Base-by-base conservation (phyloP, 345 rosid genomes). In the Chamaenerion angustifolium region DNA sequence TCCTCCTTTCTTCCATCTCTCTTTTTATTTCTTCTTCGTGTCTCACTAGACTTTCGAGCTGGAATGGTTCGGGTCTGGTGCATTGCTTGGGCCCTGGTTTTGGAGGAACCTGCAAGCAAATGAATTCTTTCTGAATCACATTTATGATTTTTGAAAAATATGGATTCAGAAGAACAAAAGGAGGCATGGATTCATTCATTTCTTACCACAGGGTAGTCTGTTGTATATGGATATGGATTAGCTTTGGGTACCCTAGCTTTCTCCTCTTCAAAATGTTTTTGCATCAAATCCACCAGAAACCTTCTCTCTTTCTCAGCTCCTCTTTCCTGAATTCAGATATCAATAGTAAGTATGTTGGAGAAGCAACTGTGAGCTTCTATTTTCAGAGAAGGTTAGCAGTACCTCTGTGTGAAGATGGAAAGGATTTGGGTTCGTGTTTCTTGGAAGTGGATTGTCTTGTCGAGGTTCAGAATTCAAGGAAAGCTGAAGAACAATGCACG, bases 121-220 rank as follows among this genome's bases (percentile, higher is more conserved):
- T 42, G 48, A 18, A 53, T 44, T n/a, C 11, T 16, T 23, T 27
- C 19, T 23, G 16, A 13, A 49, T 21, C 45, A 2, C 11, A 50
- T n/a, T 27, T 43, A 31, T 31, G 37, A 31, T 23, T 53, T 45
- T 11, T 49, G 10, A 10, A 6, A 11, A 16, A 16, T 18, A n/a
- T 31, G 9, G 23, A n/a, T n/a, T 51, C 43, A 27, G 21, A 10
- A 8, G 16, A 37, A 40, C 8, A 14, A n/a, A 37, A 12, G 40
- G 10, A 43, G 54, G 41, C 23, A 43, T 25, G 50, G 16, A 40
- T 50, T 17, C 6, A 27, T 2, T 43, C 45, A 60, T 12, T 31
- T 12, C 21, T 17, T 87, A 92, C 98, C 96, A 88, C 88, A 5
- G 96, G 96, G 67, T 72, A 93, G 47, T 92, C 99, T 5, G 99